Conservation (phyloP, 2,329 filamentous ascomycete species). For the Fusarium nematophilum region DNA sequence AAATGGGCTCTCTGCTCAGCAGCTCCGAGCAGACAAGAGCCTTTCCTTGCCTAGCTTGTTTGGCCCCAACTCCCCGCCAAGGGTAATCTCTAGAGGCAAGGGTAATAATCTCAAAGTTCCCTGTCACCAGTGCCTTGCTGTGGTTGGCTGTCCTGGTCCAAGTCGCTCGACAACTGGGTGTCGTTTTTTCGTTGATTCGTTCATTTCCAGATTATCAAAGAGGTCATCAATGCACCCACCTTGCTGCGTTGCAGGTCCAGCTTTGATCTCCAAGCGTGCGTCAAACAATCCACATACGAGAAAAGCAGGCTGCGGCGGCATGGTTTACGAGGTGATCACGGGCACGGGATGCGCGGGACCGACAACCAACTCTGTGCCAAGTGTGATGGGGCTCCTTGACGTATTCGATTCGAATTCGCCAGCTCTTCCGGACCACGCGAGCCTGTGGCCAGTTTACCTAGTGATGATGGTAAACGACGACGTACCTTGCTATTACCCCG, state of each 20-base stretch:
- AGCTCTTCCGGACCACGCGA: constrained; percentile 35
- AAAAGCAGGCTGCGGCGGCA: constrained; percentile 40
- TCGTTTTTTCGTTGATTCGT: constrained; percentile 25
- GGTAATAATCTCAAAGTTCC: constrained; percentile 15
- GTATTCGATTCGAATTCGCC: constrained; percentile 37
- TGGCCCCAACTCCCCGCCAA: constrained; percentile 18
- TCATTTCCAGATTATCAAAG: constrained; percentile 29
- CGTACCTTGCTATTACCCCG: constrained; percentile 15
- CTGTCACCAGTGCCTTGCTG: constrained; percentile 12
- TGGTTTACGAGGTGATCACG: constrained; percentile 41
- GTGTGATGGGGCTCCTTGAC: constrained; percentile 27
- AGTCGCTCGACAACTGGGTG: constrained; percentile 4
- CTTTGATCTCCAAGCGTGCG: constrained; percentile 17
- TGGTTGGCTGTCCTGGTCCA: constrained; percentile 33
- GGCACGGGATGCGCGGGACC: constrained; percentile 30
- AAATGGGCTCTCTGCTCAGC: constrained; percentile 15
- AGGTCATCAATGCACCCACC: constrained; percentile 38
- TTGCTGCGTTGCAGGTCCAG: constrained; percentile 26
- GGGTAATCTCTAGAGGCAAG: constrained; percentile 21
- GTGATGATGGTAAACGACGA: constrained; percentile 12
- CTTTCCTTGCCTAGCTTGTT: constrained; percentile 6
- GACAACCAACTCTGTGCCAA: constrained; percentile 28
- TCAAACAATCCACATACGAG: constrained; percentile 36
- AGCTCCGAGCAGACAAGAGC: constrained; percentile 12
- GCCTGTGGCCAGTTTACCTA: constrained; percentile 17